phyloP scores from a whole-genome alignment of 352 stramenopile species.

The Vaucheria bursata region DNA sequence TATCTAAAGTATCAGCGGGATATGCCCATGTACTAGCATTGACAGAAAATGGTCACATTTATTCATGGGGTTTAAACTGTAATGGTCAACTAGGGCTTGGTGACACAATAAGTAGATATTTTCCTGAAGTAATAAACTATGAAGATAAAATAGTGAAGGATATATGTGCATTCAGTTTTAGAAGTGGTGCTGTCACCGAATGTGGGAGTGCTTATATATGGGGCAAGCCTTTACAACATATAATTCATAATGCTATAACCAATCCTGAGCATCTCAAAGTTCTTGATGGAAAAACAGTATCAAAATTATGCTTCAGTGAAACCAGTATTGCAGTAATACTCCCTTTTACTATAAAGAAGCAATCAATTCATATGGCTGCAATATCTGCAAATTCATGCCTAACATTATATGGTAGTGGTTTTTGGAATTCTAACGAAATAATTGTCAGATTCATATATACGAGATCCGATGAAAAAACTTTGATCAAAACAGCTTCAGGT shows the following conservation, averaged over 20 bases:
- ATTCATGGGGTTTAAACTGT: constrained; percentile 35
- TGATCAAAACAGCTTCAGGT: constrained; percentile 14
- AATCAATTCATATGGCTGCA: constrained; percentile 57
- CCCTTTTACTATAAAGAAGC: constrained; percentile 48
- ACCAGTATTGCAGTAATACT: constrained; percentile 59
- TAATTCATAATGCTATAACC: not conserved
- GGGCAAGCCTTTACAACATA: no score
- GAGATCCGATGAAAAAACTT: not conserved
- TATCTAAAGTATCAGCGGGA: constrained; percentile 60
- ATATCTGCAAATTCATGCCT: constrained; percentile 58
- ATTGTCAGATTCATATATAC: constrained; percentile 59
- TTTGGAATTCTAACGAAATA: constrained; percentile 66
- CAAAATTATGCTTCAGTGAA: constrained; percentile 55
- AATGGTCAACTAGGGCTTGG: constrained; percentile 37
- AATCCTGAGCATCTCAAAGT: constrained; percentile 10
- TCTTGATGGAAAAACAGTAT: constrained; percentile 51
- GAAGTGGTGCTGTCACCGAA: not conserved
- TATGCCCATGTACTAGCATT: constrained; percentile 59
- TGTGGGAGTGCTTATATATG: not conserved
- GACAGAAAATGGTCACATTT: constrained; percentile 24
- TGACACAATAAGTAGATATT: not conserved
- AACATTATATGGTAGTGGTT: constrained; percentile 58
- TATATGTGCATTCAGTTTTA: not conserved
- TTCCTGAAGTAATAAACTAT: not conserved
- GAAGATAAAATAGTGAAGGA: not conserved